phyloP scores from a whole-genome alignment of 2,329 filamentous ascomycete genomes.

The Tothia fuscella region DNA sequence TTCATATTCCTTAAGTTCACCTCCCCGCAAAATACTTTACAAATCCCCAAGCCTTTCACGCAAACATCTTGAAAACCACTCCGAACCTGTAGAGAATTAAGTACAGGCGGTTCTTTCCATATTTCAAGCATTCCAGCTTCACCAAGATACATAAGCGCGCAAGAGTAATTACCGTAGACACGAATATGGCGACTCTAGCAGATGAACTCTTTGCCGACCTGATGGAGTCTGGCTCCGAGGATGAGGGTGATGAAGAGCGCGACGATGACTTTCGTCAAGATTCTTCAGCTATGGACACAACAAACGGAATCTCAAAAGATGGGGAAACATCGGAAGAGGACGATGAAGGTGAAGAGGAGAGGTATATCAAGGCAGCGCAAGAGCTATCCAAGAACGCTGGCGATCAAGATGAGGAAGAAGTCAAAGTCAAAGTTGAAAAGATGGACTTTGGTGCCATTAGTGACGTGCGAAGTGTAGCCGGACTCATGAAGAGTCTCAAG shows the following conservation, averaged over 20 bases:
- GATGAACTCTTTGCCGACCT: slow-evolving; percentile 91
- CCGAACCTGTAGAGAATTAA: too few relatives aligned
- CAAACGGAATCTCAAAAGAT: slow-evolving; percentile 19
- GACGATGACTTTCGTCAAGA: slow-evolving; percentile 12
- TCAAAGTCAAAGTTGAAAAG: slow-evolving; percentile 67
- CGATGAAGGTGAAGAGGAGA: slow-evolving; percentile 34
- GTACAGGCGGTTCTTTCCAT: too few relatives aligned
- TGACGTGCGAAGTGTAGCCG: slow-evolving; percentile 69
- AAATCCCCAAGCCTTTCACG: too few relatives aligned
- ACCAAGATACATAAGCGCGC: too few relatives aligned
- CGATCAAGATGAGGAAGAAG: slow-evolving; percentile 36
- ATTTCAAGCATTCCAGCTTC: too few relatives aligned
- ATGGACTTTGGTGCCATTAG: slow-evolving; percentile 62
- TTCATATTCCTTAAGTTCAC: too few relatives aligned
- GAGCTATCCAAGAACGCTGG: slow-evolving; percentile 34
- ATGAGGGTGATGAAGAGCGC: slow-evolving; percentile 44
- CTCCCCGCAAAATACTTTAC: too few relatives aligned
- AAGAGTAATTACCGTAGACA: too few relatives aligned
- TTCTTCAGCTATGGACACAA: slow-evolving; percentile 19
- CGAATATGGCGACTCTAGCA: slow-evolving; percentile 71
- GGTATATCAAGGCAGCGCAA: slow-evolving; percentile 49
- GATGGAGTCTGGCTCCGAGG: slow-evolving; percentile 72
- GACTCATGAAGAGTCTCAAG: slow-evolving; percentile 68
- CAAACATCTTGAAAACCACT: too few relatives aligned
- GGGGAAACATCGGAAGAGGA: slow-evolving; percentile 6